phyloP scores from a whole-genome alignment of 1,139 yeast genomes.

The Ogataea hybrid region DNA sequence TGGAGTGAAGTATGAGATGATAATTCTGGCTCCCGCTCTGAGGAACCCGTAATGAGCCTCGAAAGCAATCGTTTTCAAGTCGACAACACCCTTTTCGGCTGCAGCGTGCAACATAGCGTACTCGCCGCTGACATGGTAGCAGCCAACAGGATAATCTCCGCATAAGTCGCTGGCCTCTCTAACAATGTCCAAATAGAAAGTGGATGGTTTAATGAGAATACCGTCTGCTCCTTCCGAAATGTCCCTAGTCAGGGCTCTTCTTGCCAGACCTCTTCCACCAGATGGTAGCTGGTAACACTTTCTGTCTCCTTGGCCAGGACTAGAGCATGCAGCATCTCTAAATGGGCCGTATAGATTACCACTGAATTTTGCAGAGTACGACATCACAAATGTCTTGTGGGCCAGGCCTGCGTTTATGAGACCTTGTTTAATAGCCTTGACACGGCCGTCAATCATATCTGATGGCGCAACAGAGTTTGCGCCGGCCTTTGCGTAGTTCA shows the following conservation, averaged over 20 bases:
- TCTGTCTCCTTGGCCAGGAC: constrained; percentile 90
- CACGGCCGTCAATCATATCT: constrained; percentile 97
- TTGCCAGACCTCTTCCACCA: constrained; percentile 90
- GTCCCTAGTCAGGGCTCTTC: constrained; percentile 86
- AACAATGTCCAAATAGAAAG: constrained; percentile 89
- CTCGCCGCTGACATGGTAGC: constrained; percentile 97
- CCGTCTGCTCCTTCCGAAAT: constrained; percentile 95
- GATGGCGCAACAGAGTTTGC: constrained; percentile 96
- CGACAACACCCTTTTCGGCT: constrained; percentile 92
- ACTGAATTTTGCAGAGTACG: constrained; percentile 91
- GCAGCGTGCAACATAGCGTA: constrained; percentile 98
- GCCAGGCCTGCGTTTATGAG: constrained; percentile 81
- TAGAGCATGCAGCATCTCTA: constrained; percentile 94
- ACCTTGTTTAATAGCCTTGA: constrained; percentile 83
- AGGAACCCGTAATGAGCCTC: constrained; percentile 90
- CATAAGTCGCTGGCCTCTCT: constrained; percentile 85
- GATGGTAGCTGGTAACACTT: constrained; percentile 92
- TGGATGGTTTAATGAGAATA: constrained; percentile 93
- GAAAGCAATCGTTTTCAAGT: constrained; percentile 83
- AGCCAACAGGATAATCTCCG: constrained; percentile 83
- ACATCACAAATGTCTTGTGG: constrained; percentile 85
- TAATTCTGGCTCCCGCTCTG: constrained; percentile 93
- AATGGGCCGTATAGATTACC: constrained; percentile 96
- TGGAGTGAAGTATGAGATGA: constrained; percentile 93
- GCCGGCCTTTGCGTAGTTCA: constrained; percentile 93